A percentile compares a stretch with the other conserved stretches of the same genome.
phyloP scores from a whole-genome alignment of 2,329 filamentous ascomycete genomes.

The Chaetomium globosum region DNA sequence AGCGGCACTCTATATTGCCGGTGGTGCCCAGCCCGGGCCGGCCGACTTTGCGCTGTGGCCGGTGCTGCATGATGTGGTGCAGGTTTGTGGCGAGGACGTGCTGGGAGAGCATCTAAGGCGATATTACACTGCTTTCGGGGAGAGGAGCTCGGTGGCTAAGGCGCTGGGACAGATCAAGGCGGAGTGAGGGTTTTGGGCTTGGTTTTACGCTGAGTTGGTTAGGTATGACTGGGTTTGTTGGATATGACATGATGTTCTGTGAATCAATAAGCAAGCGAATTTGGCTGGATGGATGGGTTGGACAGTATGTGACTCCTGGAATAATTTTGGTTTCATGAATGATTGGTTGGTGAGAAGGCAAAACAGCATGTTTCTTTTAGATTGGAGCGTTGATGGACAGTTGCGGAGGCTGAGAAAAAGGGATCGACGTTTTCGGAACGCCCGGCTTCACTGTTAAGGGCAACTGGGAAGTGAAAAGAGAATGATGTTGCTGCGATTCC shows the following conservation, averaged over 20 bases:
- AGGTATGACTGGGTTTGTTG: background rate
- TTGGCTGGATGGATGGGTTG: background rate
- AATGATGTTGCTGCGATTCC: too few relatives aligned
- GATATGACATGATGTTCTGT: background rate
- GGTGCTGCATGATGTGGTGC: conserved; percentile 52
- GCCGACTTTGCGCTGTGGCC: conserved; percentile 63
- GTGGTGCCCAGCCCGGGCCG: conserved; percentile 44
- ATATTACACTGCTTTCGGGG: conserved; percentile 45
- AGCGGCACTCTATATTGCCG: conserved; percentile 49
- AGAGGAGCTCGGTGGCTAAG: conserved; percentile 34
- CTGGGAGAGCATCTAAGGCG: conserved; percentile 42
- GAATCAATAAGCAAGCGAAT: background rate
- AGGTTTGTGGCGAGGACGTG: conserved; percentile 40
- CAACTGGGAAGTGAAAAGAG: too few relatives aligned
- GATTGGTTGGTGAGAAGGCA: background rate
- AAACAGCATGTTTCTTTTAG: background rate
- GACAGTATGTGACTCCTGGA: background rate
- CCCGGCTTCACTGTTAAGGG: too few relatives aligned
- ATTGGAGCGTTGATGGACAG: too few relatives aligned
- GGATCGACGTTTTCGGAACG: too few relatives aligned
- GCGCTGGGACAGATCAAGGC: conserved; percentile 28
- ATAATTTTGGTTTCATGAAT: background rate
- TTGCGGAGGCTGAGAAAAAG: too few relatives aligned
- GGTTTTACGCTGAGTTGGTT: background rate
- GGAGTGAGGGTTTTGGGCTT: conserved; percentile 3